Conservation (phyloP, 306 rosid species). For the Luffa aegyptiaca region DNA sequence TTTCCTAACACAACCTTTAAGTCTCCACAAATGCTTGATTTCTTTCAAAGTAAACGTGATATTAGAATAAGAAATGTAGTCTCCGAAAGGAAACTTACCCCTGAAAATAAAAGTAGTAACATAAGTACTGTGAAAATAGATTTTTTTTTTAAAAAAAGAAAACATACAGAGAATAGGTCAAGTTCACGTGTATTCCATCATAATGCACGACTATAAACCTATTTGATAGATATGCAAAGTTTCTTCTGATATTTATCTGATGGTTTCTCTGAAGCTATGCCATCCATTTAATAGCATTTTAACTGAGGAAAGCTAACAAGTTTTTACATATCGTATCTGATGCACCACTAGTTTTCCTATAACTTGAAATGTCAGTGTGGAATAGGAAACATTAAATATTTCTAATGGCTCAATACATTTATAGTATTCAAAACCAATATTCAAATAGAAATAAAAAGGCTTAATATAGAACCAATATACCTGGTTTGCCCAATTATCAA, state of each 20-base stretch:
- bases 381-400: neutral
- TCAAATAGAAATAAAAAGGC: slow-evolving; percentile 52
- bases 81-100: slow-evolving; percentile 80
- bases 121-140: slow-evolving; percentile 18
- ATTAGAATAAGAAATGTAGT: slow-evolving; percentile 68
- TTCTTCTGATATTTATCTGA: neutral
- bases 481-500: slow-evolving; percentile 99
- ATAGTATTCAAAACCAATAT: slow-evolving; percentile 3
- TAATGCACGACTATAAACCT: neutral
- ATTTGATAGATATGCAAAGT: neutral
- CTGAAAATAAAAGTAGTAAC: slow-evolving; percentile 37
- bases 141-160: neutral
- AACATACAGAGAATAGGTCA: neutral
- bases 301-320: neutral
- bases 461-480: slow-evolving; percentile 95
- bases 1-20: slow-evolving; percentile 52
- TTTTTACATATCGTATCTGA: neutral
- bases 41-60: slow-evolving; percentile 79
- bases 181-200: neutral
- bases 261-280: neutral
- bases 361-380: neutral
- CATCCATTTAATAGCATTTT: neutral
- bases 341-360: neutral
- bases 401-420: neutral
- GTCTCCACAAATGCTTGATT: slow-evolving; percentile 90